A percentile compares a stretch with the other conserved stretches of the same genome.
phyloP scores from a whole-genome alignment of 345 rosid species.

The Raphanus sativus region DNA sequence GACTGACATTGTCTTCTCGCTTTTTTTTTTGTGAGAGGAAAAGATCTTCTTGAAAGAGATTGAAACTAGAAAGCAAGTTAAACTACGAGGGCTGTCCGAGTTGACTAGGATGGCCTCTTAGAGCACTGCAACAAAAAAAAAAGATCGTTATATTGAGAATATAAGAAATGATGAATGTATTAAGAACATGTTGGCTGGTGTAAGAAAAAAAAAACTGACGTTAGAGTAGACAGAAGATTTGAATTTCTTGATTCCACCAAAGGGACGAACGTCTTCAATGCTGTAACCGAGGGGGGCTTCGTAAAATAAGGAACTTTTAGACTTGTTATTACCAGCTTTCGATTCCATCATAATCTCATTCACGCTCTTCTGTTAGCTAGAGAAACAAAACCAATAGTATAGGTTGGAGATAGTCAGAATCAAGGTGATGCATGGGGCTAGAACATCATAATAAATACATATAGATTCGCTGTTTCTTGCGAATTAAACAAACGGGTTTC shows the following conservation, averaged over 20 bases:
- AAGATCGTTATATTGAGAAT: not conserved
- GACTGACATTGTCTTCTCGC: conserved; percentile 44
- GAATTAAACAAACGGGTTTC: not conserved
- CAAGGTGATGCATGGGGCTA: not conserved
- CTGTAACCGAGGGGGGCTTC: no score
- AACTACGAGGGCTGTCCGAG: not conserved
- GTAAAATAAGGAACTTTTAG: conserved; percentile 20
- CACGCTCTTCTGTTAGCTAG: conserved; percentile 41
- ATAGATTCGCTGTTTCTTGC: not conserved
- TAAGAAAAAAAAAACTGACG: conserved; percentile 10
- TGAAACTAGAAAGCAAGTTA: not conserved
- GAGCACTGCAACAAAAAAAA: conserved; percentile 53
- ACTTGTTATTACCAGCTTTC: conserved; percentile 60
- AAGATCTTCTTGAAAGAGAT: not conserved
- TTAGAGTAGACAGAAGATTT: no score
- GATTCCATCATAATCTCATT: conserved; percentile 75
- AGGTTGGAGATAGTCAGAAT: not conserved
- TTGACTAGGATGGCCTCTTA: conserved; percentile 63
- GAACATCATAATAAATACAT: not conserved
- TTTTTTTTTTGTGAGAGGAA: not conserved
- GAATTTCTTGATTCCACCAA: no score
- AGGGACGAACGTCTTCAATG: no score
- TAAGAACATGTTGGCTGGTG: not conserved
- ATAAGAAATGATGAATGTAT: not conserved
- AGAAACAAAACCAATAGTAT: not conserved